Base-by-base conservation (phyloP, 2,329 filamentous ascomycete genomes). In the Penicillium sp. region DNA sequence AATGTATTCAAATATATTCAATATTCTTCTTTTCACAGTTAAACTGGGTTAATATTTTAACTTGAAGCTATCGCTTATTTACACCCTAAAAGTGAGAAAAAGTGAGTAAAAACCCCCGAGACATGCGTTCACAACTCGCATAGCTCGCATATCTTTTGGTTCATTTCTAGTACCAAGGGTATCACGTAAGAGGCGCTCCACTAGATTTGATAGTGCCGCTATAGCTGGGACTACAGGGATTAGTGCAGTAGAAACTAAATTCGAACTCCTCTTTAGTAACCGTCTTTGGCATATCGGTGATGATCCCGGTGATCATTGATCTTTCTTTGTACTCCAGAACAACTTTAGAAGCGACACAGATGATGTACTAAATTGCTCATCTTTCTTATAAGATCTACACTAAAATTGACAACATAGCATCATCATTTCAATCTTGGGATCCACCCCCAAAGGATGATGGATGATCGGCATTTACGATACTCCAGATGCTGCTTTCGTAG, bases 171-270 rank as follows among this genome's bases (percentile, higher is more conserved):
- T 19, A 45, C n/a, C 8, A 41, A 41, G n/a, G 12, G n/a, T 8
- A 31, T 56, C 65, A 62, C 62, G 62, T 66, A 62, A 62, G 62
- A 66, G 62, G 62, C 62, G 52, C 31, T 33, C 37, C 42, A 50
- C 40, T 47, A 42, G 49, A 31, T 8, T 12, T 10, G 41, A 54
- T 57, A 54, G 46, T 43, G 41, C 53, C 50, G 53, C 27, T 35
- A 55, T 27, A 41, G 25, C 23, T 17, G 41, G 23, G 5, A 43
- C 10, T 31, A 21, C 21, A 55, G 29, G 37, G 35, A 33, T 49
- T 37, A n/a, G 12, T 41, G 43, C 23, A 38, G n/a, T 27, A 31
- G 35, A 40, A 47, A 38, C 12, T 33, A 49, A 46, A 29, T 54
- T 50, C n/a, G 17, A 23, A 23, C 46, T 19, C 42, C 42, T 50